phyloP scores from a whole-genome alignment of 208 protist genomes.

The Phytomonas sp. region DNA sequence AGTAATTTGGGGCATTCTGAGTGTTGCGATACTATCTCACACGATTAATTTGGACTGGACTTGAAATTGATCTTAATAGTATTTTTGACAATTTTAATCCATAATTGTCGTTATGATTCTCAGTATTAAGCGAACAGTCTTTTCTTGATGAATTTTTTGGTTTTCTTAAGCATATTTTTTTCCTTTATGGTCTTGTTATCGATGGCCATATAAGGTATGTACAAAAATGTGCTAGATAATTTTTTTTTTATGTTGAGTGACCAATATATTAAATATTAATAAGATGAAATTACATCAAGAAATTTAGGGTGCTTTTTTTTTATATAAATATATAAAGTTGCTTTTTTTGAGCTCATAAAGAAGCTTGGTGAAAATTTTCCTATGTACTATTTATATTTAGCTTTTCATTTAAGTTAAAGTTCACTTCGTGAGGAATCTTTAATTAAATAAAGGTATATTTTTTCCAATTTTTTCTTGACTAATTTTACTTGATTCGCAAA shows the following conservation, averaged over 20 bases:
- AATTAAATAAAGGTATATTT: constrained; percentile 2
- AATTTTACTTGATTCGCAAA: neutral
- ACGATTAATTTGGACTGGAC: neutral
- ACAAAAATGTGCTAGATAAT: no score
- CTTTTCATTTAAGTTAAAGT: constrained; percentile 12
- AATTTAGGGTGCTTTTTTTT: constrained; percentile 6
- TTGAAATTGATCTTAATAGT: no score
- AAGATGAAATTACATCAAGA: constrained; percentile 6
- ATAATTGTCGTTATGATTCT: no score
- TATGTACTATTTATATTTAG: constrained; percentile 1
- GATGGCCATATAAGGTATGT: no score
- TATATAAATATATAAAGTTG: constrained; percentile 4
- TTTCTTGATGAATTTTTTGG: constrained; percentile 8
- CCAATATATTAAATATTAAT: constrained; percentile 10
- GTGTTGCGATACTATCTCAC: neutral
- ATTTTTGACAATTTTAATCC: no score
- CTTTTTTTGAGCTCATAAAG: neutral
- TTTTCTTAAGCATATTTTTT: constrained; percentile 9
- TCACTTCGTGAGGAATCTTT: constrained; percentile 8
- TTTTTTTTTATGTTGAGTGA: no score
- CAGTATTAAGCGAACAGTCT: no score
- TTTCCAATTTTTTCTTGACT: constrained; percentile 1
- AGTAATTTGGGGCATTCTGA: neutral
- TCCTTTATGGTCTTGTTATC: neutral
- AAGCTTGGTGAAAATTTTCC: neutral